These are phyloP conservation scores for Senna tora DNA, from an alignment of 306 rosid genomes.

Conservation along the genomic window DNA sequence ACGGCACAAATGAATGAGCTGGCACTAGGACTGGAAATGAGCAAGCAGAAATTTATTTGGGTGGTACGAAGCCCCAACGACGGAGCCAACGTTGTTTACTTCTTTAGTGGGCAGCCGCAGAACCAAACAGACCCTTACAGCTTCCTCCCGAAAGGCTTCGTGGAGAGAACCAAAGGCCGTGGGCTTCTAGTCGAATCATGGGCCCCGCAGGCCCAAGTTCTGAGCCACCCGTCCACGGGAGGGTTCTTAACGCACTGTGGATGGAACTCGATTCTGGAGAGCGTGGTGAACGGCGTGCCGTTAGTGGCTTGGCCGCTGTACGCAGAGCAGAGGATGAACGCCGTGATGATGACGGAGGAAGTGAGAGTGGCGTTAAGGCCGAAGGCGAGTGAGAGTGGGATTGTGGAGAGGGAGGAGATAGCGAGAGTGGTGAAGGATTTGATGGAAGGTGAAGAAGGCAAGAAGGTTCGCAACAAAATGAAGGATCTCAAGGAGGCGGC, in stretches of 20 bases:
- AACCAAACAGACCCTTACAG: constrained; percentile 39
- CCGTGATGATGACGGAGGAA: constrained; percentile 49
- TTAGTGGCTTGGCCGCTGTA: constrained; percentile 76
- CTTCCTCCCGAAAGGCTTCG: constrained; percentile 60
- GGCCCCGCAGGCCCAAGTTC: constrained; percentile 76
- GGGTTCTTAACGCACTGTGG: constrained; percentile 82
- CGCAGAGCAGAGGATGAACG: constrained; percentile 80
- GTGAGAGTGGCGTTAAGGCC: constrained; percentile 55
- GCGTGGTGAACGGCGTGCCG: constrained; percentile 64
- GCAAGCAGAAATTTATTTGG: constrained; percentile 57
- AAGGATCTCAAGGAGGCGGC: constrained; percentile 59
- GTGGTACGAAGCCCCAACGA: constrained; percentile 49
- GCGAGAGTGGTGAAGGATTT: constrained; percentile 47
- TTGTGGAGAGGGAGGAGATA: constrained; percentile 56
- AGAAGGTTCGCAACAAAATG: constrained; percentile 53
- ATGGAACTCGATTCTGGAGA: constrained; percentile 68
- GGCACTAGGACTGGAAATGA: constrained; percentile 52
- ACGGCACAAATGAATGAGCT: constrained; percentile 44
- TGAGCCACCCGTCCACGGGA: constrained; percentile 55
- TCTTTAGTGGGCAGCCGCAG: constrained; percentile 41
- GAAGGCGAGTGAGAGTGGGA: constrained; percentile 38
- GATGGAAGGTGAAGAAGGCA: constrained; percentile 75
- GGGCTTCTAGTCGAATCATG: constrained; percentile 53
- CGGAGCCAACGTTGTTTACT: constrained; percentile 36
- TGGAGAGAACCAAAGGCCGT: constrained; percentile 45